Percentiles rank a stretch among this genome's conserved stretches.
Evolutionary conservation across 148 eudicot genomes (phyloP).

Genomic region (Drosera capensis): DNA sequence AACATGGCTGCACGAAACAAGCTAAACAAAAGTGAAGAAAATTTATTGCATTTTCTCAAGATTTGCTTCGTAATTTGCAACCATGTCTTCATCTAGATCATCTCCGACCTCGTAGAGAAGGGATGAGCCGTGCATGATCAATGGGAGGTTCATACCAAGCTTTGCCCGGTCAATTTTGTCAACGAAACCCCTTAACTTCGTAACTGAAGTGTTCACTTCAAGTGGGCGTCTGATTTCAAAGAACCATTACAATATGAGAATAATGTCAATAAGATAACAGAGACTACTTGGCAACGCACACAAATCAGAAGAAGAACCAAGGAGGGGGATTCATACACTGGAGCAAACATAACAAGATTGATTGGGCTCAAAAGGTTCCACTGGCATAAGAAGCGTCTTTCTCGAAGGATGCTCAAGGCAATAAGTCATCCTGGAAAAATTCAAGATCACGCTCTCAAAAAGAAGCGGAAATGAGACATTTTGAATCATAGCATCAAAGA

Average conservation of each 20-base stretch:
- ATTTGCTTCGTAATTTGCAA: constrained; percentile 67
- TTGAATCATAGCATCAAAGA: too few relatives aligned
- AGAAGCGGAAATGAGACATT: too few relatives aligned
- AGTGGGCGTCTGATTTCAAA: constrained; percentile 59
- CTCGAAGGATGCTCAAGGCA: constrained; percentile 71
- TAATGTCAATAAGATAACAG: constrained; percentile 1
- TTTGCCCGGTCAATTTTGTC: constrained; percentile 74
- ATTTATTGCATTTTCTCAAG: constrained; percentile 58
- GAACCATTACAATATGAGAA: constrained; percentile 8
- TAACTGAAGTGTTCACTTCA: constrained; percentile 64
- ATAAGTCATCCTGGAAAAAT: constrained; percentile 68
- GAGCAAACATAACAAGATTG: constrained; percentile 86
- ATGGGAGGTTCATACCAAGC: constrained; percentile 83
- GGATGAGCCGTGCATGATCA: constrained; percentile 55
- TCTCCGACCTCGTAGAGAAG: constrained; percentile 95
- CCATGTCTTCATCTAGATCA: constrained; percentile 79
- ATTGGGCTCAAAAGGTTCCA: constrained; percentile 86
- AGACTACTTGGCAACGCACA: too few relatives aligned
- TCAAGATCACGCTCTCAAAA: too few relatives aligned
- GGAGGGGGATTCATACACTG: constrained; percentile 25
- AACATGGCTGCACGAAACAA: background rate
- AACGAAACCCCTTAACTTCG: constrained; percentile 69
- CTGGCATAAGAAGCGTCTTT: constrained; percentile 96
- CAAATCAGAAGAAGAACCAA: constrained; percentile 1
- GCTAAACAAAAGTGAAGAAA: constrained; percentile 2